Percentiles rank a stretch among this genome's conserved stretches.
These are phyloP conservation scores for Penicillium chermesinum DNA, from an alignment of 495 filamentous ascomycete genomes.

Conservation along the genomic window DNA sequence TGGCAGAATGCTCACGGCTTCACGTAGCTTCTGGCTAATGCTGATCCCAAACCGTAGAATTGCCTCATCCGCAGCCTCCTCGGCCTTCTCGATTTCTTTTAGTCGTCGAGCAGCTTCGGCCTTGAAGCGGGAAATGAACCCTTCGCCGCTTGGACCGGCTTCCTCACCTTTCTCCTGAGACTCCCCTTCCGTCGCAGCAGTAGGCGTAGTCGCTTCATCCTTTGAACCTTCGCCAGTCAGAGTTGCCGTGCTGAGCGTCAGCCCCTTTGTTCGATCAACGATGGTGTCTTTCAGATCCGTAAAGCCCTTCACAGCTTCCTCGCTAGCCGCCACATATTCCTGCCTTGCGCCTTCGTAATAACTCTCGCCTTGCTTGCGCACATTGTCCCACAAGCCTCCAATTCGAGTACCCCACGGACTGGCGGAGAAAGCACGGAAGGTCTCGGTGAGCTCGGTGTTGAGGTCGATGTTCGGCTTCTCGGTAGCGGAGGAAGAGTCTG, in stretches of 20 bases:
- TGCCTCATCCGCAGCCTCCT: slow-evolving; percentile 97
- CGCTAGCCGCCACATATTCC: slow-evolving; percentile 71
- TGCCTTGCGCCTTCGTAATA: slow-evolving; percentile 80
- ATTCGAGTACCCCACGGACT: slow-evolving; percentile 83
- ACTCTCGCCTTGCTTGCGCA: slow-evolving; percentile 83
- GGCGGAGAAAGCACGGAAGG: slow-evolving; percentile 85
- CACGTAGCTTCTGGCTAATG: slow-evolving; percentile 82
- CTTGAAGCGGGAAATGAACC: slow-evolving; percentile 77
- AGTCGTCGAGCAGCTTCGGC: slow-evolving; percentile 77
- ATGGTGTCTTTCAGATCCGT: slow-evolving; percentile 63
- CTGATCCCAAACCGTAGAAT: slow-evolving; percentile 89
- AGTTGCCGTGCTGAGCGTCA: slow-evolving; percentile 56
- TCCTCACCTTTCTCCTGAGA: slow-evolving; percentile 48
- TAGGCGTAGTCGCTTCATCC: slow-evolving; percentile 36
- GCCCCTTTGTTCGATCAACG: slow-evolving; percentile 63
- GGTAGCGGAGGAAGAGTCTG: slow-evolving; percentile 14
- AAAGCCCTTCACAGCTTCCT: slow-evolving; percentile 80
- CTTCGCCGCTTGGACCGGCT: slow-evolving; percentile 59
- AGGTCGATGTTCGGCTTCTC: slow-evolving; percentile 53
- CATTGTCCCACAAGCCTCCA: slow-evolving; percentile 81
- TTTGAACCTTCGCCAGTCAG: slow-evolving; percentile 25
- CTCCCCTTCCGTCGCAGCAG: slow-evolving; percentile 21
- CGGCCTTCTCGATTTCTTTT: slow-evolving; percentile 87
- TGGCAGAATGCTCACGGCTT: slow-evolving; percentile 84
- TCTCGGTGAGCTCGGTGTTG: slow-evolving; percentile 88